Evolutionary conservation across 1,284 basidiomycete species (phyloP), one percentile per base, ranked within the genome.

Genomic region (Moniliella sp.): DNA sequence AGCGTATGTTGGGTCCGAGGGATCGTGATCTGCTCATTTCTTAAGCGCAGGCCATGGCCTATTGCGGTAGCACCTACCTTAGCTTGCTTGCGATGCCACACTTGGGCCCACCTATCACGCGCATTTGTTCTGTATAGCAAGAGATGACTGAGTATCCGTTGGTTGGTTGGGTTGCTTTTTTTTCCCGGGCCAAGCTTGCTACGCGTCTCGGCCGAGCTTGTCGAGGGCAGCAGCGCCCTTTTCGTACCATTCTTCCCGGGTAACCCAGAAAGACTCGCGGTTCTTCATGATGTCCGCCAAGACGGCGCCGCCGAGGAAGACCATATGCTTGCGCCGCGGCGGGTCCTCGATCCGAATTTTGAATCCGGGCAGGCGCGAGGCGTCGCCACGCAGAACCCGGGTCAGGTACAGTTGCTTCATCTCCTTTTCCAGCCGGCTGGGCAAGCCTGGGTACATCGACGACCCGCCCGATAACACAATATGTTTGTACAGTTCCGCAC

Each of bases 321-420:
- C 88, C 84, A 93, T 93, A 43, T 94, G 86, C 65, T 94, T 94
- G 61, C 91, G 72, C 54, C 84, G 75, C 16, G 88, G 88, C 12
- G 88, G 84, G 63, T 97, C 88, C 65, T 97, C 88, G 54, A 97
- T 93, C 28, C 78, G 74, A 59, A 94, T 84, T 68, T 97, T 97
- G 70, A 97, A 97, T 48, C 88, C 83, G 61, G 78, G 84, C 48
- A 97, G 62, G 32, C 91, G 70, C 18, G 73, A 64, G 0, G 81
- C 75, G 58, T 97, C 78, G n/a, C 78, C 75, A 33, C 71, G 69
- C 30, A 97, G 69, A 9, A 94, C 82, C 12, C 76, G 70, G 4
- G 81, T 80, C 39, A 99, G 71, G 64, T 94, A 88, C 25, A 97
- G 69, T 64, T 97, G 88, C 66, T 97, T 97, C 80, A 97, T 84